Evolutionary conservation across 1,284 basidiomycete species (phyloP).

Genomic region (Ustilago shanxiensis): DNA sequence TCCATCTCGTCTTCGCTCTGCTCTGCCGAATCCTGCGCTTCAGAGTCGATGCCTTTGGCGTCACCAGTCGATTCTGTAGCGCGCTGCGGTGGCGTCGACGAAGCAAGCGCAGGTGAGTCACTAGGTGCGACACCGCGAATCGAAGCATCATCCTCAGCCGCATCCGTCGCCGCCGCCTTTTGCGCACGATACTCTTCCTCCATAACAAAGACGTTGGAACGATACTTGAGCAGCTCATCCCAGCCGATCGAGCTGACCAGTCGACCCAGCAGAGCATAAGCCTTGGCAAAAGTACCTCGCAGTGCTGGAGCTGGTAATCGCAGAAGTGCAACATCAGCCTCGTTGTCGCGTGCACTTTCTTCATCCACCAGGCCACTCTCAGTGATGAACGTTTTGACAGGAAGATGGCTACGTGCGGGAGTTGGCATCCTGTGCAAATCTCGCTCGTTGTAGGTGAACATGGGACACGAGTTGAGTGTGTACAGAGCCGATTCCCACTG

Average conservation of each 20-base stretch:
- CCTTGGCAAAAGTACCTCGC: slow-evolving; percentile 93
- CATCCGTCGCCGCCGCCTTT: slow-evolving; percentile 67
- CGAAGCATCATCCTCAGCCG: slow-evolving; percentile 35
- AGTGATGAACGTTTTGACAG: slow-evolving; percentile 84
- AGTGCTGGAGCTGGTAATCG: slow-evolving; percentile 93
- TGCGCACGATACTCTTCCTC: slow-evolving; percentile 93
- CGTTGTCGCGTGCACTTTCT: slow-evolving; percentile 80
- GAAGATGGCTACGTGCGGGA: slow-evolving; percentile 85
- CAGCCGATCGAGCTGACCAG: slow-evolving; percentile 94
- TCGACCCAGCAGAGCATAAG: slow-evolving; percentile 88
- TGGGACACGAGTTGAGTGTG: slow-evolving; percentile 97
- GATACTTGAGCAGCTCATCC: slow-evolving; percentile 95
- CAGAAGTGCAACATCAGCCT: slow-evolving; percentile 92
- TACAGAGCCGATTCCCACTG: slow-evolving; percentile 88
- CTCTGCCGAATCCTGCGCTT: slow-evolving; percentile 13
- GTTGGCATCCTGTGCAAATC: slow-evolving; percentile 90
- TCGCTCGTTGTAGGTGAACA: slow-evolving; percentile 99
- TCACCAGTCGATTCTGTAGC: not conserved
- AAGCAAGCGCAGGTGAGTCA: slow-evolving; percentile 37
- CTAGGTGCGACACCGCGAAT: slow-evolving; percentile 26
- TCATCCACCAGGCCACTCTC: slow-evolving; percentile 77
- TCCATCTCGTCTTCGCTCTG: slow-evolving; percentile 43
- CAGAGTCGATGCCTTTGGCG: slow-evolving; percentile 15
- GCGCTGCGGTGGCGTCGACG: slow-evolving; percentile 42
- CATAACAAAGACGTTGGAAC: slow-evolving; percentile 98